Percentiles rank a stretch among this genome's conserved stretches.
These are phyloP conservation scores for Neurospora sp. DNA, from an alignment of 495 filamentous ascomycete species.

Conservation along the genomic window DNA sequence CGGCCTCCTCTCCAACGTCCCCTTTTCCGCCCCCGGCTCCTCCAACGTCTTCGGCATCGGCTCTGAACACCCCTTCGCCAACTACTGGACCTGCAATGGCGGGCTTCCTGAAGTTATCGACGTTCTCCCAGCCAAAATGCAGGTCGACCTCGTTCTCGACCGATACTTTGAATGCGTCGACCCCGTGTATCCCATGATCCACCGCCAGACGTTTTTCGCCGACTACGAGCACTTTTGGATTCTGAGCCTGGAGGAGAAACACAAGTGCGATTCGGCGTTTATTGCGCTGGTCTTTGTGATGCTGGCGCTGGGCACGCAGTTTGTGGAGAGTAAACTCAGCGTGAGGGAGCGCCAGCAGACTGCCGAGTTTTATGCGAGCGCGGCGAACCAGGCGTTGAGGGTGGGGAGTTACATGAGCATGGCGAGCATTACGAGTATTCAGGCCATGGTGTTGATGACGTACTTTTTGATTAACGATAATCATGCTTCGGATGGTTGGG, in stretches of 20 bases:
- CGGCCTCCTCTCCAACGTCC: conserved; percentile 57
- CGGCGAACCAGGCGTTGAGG: conserved; percentile 57
- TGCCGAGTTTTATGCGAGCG: conserved; percentile 66
- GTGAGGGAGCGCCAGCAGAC: conserved; percentile 51
- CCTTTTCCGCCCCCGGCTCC: conserved; percentile 49
- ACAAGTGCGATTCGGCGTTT: conserved; percentile 45
- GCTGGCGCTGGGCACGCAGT: conserved; percentile 64
- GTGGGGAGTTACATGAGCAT: conserved; percentile 59
- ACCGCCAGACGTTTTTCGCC: conserved; percentile 53
- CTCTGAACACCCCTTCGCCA: conserved; percentile 57
- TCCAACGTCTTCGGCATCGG: conserved; percentile 62
- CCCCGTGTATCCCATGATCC: conserved; percentile 63
- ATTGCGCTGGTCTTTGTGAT: conserved; percentile 58
- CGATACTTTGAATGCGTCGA: conserved; percentile 68
- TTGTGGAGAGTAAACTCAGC: conserved; percentile 44
- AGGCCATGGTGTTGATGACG: conserved; percentile 63
- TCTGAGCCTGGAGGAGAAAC: conserved; percentile 37
- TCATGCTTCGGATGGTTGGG: conserved; percentile 65
- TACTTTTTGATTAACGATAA: conserved; percentile 75
- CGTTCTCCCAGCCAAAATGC: conserved; percentile 57
- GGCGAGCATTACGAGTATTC: conserved; percentile 54
- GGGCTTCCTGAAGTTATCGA: conserved; percentile 60
- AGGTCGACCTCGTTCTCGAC: conserved; percentile 57
- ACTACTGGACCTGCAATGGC: conserved; percentile 68
- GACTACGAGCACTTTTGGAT: conserved; percentile 67